A percentile compares a stretch with the other conserved stretches of the same genome.
phyloP scores from a whole-genome alignment of 495 filamentous ascomycete genomes.

The Alectoria sarmentosa region DNA sequence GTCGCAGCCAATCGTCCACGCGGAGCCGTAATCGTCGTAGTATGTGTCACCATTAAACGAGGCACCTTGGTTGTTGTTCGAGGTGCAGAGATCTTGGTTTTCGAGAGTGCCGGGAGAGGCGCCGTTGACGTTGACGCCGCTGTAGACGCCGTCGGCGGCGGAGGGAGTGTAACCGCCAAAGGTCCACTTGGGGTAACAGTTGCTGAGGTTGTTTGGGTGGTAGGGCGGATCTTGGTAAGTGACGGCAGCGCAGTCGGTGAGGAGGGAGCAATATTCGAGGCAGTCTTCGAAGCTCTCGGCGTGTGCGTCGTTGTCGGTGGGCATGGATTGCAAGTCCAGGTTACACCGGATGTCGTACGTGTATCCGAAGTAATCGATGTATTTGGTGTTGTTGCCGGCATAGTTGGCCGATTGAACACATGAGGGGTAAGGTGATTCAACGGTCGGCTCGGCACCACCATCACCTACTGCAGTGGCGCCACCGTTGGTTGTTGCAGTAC shows the following conservation, averaged over 20 bases:
- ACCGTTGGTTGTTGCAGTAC: neutral
- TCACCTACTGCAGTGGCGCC: neutral
- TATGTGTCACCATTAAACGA: neutral
- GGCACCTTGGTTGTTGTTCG: neutral
- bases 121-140: constrained; percentile 2
- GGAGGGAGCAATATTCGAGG: constrained; percentile 1
- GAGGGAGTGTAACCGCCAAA: neutral
- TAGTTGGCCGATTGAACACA: neutral
- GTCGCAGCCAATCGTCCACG: neutral
- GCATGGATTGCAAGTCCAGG: neutral
- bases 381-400: neutral
- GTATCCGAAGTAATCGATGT: neutral
- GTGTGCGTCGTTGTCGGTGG: neutral
- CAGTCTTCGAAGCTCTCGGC: neutral
- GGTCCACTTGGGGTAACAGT: neutral
- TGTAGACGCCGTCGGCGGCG: neutral
- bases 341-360: constrained; percentile 2
- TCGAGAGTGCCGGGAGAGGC: neutral
- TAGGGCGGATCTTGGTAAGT: neutral
- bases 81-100: neutral
- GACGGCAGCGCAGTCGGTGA: neutral
- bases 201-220: neutral
- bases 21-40: neutral
- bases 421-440: neutral
- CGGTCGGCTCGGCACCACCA: neutral